phyloP scores from a whole-genome alignment of 2,329 filamentous ascomycete species.

The Coleophoma eucalyptorum region DNA sequence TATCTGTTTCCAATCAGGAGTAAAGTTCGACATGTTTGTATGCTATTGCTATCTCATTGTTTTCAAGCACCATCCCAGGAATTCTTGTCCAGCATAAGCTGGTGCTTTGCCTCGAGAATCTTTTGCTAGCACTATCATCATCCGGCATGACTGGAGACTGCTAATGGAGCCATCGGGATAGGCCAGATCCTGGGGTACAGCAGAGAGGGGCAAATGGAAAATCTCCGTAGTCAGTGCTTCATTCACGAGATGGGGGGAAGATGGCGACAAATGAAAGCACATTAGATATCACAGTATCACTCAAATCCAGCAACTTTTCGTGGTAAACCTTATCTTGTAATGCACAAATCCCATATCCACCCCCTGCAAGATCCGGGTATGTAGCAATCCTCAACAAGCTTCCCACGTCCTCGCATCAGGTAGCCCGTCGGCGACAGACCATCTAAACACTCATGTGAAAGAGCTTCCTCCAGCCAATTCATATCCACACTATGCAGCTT shows the following conservation, averaged over 20 bases:
- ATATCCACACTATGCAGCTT: conserved; percentile 39
- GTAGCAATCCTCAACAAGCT: conserved; percentile 61
- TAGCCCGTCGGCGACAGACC: conserved; percentile 24
- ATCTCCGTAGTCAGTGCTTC: too few species aligned
- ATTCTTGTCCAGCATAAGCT: too few species aligned
- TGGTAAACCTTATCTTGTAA: conserved; percentile 3
- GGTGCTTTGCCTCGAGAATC: too few species aligned
- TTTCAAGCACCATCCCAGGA: too few species aligned
- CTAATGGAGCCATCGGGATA: too few species aligned
- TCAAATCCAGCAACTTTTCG: neutral
- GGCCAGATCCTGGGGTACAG: too few species aligned
- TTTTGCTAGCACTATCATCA: too few species aligned
- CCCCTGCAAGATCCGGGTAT: conserved; percentile 43
- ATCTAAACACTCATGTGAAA: conserved; percentile 51
- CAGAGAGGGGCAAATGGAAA: too few species aligned
- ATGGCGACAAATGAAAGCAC: neutral
- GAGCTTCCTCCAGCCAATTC: conserved; percentile 45
- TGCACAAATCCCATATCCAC: conserved; percentile 35
- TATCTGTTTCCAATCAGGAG: too few species aligned
- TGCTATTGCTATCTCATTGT: too few species aligned
- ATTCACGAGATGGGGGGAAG: neutral
- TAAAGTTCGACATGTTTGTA: too few species aligned
- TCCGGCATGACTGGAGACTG: too few species aligned
- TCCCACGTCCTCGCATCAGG: conserved; percentile 57
- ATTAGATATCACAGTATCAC: neutral